Conservation (phyloP, 345 rosid genomes). For the Laguncularia racemosa region DNA sequence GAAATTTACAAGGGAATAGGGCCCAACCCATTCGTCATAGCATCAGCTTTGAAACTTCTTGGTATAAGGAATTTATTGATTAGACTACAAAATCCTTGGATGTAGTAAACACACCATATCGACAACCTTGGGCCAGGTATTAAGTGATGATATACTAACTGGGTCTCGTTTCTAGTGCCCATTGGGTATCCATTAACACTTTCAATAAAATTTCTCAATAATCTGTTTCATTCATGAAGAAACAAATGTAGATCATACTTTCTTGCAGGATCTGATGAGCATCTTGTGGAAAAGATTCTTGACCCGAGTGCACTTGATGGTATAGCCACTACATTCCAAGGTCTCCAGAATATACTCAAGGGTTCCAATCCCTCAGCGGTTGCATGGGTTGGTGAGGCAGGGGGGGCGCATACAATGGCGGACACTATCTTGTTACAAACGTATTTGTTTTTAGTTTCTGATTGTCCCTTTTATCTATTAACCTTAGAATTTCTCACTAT, state of each 20-base stretch:
- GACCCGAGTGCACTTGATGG: constrained; percentile 61
- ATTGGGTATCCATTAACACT: too few relatives aligned
- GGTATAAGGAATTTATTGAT: constrained; percentile 57
- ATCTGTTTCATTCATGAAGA: background rate
- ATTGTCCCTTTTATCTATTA: constrained; percentile 17
- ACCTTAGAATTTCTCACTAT: background rate
- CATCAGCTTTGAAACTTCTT: constrained; percentile 68
- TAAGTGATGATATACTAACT: too few relatives aligned
- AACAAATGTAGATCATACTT: background rate
- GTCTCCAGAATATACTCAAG: constrained; percentile 43
- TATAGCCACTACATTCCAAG: constrained; percentile 38
- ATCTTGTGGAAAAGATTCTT: constrained; percentile 60
- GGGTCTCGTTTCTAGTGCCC: too few relatives aligned
- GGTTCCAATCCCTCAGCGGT: constrained; percentile 44
- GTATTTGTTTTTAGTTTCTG: constrained; percentile 92
- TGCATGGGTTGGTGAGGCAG: constrained; percentile 95
- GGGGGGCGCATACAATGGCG: constrained; percentile 99
- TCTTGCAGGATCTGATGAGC: constrained; percentile 57
- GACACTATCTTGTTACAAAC: constrained; percentile 64
- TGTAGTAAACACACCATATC: constrained; percentile 75
- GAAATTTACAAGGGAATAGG: constrained; percentile 33
- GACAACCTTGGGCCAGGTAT: constrained; percentile 94
- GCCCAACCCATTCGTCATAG: constrained; percentile 57
- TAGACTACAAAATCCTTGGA: constrained; percentile 44
- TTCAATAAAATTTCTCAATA: too few relatives aligned